phyloP scores from a whole-genome alignment of 441 rosid genomes.

The Corymbia calophylla region DNA sequence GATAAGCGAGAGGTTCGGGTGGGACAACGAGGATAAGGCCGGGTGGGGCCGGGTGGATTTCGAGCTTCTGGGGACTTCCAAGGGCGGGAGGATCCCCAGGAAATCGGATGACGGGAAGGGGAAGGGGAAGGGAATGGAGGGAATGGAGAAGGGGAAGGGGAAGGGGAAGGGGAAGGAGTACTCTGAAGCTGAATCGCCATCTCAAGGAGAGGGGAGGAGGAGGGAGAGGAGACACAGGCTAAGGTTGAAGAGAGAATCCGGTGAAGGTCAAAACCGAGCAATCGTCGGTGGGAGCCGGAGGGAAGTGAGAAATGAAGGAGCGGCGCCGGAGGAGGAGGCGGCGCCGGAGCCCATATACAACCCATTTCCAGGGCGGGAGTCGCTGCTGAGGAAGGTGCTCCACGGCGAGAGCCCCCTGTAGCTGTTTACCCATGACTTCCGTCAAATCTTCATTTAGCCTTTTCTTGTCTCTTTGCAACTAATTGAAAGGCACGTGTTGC shows the following conservation, averaged over 20 bases:
- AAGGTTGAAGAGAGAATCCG: conserved; percentile 4
- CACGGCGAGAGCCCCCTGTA: conserved; percentile 10
- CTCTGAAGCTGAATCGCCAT: background rate
- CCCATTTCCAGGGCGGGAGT: conserved; percentile 68
- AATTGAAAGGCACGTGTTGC: background rate
- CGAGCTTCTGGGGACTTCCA: conserved; percentile 67
- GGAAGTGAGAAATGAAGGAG: conserved; percentile 18
- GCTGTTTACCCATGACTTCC: background rate
- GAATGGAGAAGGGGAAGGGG: background rate
- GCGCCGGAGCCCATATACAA: conserved; percentile 19
- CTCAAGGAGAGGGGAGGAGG: conserved; percentile 2
- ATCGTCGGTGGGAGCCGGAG: conserved; percentile 25
- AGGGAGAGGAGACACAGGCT: background rate
- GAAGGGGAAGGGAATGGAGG: background rate
- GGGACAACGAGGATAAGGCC: conserved; percentile 63
- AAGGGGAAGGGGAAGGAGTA: background rate
- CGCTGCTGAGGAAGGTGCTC: conserved; percentile 41
- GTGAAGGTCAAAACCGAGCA: conserved; percentile 14
- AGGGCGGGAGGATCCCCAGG: conserved; percentile 74
- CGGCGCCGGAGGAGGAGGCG: conserved; percentile 4
- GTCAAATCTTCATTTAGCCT: background rate
- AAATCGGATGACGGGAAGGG: background rate
- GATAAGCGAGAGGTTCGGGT: conserved; percentile 69
- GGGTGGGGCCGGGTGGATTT: conserved; percentile 63
- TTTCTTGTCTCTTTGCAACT: background rate